Base-by-base conservation (phyloP, 768 basidiomycete species). In the Hypholoma sublateritium region DNA sequence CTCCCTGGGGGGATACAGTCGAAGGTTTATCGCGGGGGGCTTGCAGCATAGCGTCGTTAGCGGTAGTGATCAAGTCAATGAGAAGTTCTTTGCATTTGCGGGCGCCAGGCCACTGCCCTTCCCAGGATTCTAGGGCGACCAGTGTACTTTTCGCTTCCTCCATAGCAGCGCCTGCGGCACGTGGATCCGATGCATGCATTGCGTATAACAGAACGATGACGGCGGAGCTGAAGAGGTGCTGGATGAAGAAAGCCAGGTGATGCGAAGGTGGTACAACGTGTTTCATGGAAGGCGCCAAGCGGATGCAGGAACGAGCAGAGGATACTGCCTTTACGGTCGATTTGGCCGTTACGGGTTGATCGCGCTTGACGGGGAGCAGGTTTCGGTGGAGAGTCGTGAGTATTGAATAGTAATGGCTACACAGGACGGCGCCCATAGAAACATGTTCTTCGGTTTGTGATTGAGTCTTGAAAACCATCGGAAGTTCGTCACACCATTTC, bases 341-440 rank as follows among this genome's bases (percentile, higher is more conserved):
- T 59, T 84, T 85, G 5, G 88, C 83, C 25, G 82, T 81, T 19
- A 86, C 76, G 8, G 82, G 78, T 64, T 87, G 84, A 60, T 90
- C 92, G 32, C 80, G 84, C 67, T 82, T 87, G 49, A 92, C 85
- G 9, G 92, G 93, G 7, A 94, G 77, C 63, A 93, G 86, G 69
- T 93, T 93, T 47, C 93, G 91, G 66, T 94, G 93, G 47, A 94
- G 83, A 5, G 92, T 92, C 4, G 90, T 92, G 63, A 93, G 75
- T 42, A 94, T 80, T 14, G 91, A 93, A 70, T 95, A 95, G 66
- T 93, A 94, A 67, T 93, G 91, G 63, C 90, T 91, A 79, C 86
- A 92, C 11, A 94, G 80, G 36, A 92, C 88, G 41, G 89, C 87
- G 11, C 88, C 89, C 86, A 93, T 90, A 1, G 89, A 87, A 22